Evolutionary conservation across 495 filamentous ascomycete species (phyloP), one percentile per base, ranked within the genome.

Genomic region (Thermothielavioides terrestris): DNA sequence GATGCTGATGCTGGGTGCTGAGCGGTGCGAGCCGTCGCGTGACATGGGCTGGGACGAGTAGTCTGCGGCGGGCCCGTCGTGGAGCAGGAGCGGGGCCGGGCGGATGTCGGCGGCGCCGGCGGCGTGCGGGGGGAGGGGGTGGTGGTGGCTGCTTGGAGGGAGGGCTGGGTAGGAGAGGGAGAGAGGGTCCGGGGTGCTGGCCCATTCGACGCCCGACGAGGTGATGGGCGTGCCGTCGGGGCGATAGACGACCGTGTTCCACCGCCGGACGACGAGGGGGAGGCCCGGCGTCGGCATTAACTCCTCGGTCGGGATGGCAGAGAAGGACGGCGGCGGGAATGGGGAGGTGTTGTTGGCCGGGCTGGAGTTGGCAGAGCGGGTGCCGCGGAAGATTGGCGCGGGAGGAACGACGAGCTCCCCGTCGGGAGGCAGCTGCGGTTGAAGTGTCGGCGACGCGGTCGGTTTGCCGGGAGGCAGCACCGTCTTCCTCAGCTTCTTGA

Each of bases 21-120:
- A 59, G 12, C 39, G 50, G 35, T 54, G 52, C 12, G 60, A 63
- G 1, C 60, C 51, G 47, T 75, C 50, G 26, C 75, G 70, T 0
- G 76, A 74, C 74, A 80, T 78, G 4, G 79, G 77, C 49, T 81
- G 77, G n/a, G 75, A 77, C 26, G 64, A 66, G 54, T 80, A 79
- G 15, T 76, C 77, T 14, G 67, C 53, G 0, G 64, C 62, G 2
- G 35, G 46, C 6, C 49, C 32, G n/a, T 41, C 26, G 41, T 22
- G 39, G 38, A 50, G 23, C 15, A 31, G 15, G 25, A 40, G 17
- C 9, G 30, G 30, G 31, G 49, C 22, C 62, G 42, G 31, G 59
- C 52, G 7, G 49, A 51, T 27, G 56, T 35, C 30, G 55, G 23
- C 42, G 52, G n/a, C n/a, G n/a, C n/a, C n/a, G n/a, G n/a, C n/a